phyloP scores from a whole-genome alignment of 306 rosid species.

The Crataegus laevigata region DNA sequence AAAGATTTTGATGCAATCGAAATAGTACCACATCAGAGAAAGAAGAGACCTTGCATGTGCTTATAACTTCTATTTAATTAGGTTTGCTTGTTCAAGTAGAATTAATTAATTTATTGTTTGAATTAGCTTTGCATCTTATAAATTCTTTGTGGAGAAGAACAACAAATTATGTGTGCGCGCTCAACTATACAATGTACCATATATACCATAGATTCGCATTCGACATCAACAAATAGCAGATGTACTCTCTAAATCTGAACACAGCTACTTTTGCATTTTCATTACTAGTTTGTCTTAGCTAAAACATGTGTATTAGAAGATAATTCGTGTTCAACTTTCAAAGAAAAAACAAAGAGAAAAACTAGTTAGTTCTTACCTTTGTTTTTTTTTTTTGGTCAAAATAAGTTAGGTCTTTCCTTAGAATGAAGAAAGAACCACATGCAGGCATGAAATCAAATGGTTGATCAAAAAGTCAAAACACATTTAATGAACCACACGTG shows the following conservation, averaged over 20 bases:
- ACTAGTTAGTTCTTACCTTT: neutral
- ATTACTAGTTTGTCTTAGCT: constrained; percentile 7
- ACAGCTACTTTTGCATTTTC: neutral
- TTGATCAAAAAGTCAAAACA: constrained; percentile 68
- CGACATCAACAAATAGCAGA: neutral
- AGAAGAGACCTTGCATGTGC: too few species aligned
- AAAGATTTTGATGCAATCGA: too few species aligned
- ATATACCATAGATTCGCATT: neutral
- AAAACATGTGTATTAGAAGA: neutral
- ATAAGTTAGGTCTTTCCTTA: neutral
- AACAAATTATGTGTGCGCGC: neutral
- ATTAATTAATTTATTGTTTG: too few species aligned
- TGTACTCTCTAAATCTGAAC: neutral
- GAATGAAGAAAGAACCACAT: constrained; percentile 48
- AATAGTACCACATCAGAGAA: too few species aligned
- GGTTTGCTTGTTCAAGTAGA: neutral
- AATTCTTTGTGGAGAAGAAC: neutral
- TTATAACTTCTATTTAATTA: too few species aligned
- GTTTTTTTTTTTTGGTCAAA: too few species aligned
- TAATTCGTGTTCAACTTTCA: neutral
- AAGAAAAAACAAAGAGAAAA: neutral
- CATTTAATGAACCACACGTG: constrained; percentile 81
- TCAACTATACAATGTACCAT: neutral
- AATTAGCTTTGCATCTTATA: neutral
- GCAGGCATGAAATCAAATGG: constrained; percentile 49